Conservation (phyloP, 352 stramenopile species). For the Aphanomyces euteiches region DNA sequence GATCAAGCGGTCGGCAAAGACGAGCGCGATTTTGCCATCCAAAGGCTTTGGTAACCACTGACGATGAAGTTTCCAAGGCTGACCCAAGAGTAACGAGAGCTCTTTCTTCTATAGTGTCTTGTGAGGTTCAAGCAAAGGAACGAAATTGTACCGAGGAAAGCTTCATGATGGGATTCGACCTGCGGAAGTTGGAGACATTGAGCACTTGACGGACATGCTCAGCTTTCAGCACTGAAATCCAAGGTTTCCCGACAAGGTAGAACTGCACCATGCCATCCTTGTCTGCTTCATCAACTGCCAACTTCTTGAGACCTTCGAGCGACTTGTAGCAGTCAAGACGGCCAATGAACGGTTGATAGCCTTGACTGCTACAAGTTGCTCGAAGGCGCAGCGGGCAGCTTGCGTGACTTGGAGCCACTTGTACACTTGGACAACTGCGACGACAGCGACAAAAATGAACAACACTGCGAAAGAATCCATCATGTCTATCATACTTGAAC, state of each 20-base stretch:
- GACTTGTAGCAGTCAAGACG: background rate
- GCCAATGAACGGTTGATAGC: background rate
- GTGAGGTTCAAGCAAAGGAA: no score
- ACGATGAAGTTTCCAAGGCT: slow-evolving; percentile 22
- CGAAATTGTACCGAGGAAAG: slow-evolving; percentile 6
- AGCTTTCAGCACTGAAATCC: background rate
- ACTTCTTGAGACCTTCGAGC: background rate
- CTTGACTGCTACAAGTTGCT: background rate
- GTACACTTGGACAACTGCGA: no score
- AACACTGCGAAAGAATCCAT: background rate
- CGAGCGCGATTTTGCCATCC: slow-evolving; percentile 13
- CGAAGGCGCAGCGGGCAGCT: background rate
- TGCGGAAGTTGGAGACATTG: slow-evolving; percentile 7
- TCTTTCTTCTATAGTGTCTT: background rate
- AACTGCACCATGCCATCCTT: slow-evolving; percentile 15
- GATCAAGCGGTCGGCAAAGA: background rate
- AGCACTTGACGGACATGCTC: slow-evolving; percentile 4
- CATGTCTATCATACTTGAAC: no score
- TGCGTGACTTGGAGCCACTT: slow-evolving; percentile 5
- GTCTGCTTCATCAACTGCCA: slow-evolving; percentile 15
- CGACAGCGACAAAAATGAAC: no score
- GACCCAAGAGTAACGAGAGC: background rate
- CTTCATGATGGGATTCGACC: background rate
- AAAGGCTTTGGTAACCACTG: slow-evolving; percentile 1
- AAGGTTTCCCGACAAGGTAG: background rate